A percentile compares a stretch with the other conserved stretches of the same genome.
phyloP scores from a whole-genome alignment of 2,329 filamentous ascomycete genomes.

The Anisogramma anomala region DNA sequence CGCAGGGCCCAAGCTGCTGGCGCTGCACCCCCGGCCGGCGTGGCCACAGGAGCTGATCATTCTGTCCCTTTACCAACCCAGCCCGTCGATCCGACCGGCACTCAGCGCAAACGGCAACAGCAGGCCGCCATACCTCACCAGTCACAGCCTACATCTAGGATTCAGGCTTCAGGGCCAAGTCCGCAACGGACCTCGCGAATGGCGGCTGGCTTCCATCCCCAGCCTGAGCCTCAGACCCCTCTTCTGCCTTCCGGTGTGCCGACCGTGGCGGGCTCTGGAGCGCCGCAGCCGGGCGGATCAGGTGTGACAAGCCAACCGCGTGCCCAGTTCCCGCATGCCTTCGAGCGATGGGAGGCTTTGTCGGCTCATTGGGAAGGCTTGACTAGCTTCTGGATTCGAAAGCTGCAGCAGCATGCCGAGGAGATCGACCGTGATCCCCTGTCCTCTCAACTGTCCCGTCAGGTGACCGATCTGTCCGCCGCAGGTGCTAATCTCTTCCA shows the following conservation, averaged over 20 bases:
- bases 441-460: slow-evolving; percentile 77
- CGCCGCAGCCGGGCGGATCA: slow-evolving; percentile 16
- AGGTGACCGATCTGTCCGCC: slow-evolving; percentile 94
- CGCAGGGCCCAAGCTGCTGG: slow-evolving; percentile 45
- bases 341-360: slow-evolving; percentile 92
- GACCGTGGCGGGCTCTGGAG: slow-evolving; percentile 1
- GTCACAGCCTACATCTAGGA: slow-evolving; percentile 12
- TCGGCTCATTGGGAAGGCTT: slow-evolving; percentile 98
- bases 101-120: slow-evolving; percentile 25
- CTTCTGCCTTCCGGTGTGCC: slow-evolving; percentile 17
- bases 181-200: slow-evolving; percentile 16
- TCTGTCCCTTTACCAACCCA: slow-evolving; percentile 19
- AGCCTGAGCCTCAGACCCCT: slow-evolving; percentile 19
- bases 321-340: slow-evolving; percentile 86
- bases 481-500: slow-evolving; percentile 96
- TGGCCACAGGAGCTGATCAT: slow-evolving; percentile 17
- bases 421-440: slow-evolving; percentile 74
- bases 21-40: slow-evolving; percentile 22
- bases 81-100: slow-evolving; percentile 23
- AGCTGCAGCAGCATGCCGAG: slow-evolving; percentile 79
- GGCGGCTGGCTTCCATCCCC: slow-evolving; percentile 19
- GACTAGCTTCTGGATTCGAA: slow-evolving; percentile 93
- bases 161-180: slow-evolving; percentile 13
- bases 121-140: slow-evolving; percentile 14
- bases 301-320: slow-evolving; percentile 32